Percentiles rank a stretch among this genome's conserved stretches.
These are phyloP conservation scores for Ceratobasidium sp. DNA, from an alignment of 1,284 basidiomycete genomes.

Conservation along the genomic window DNA sequence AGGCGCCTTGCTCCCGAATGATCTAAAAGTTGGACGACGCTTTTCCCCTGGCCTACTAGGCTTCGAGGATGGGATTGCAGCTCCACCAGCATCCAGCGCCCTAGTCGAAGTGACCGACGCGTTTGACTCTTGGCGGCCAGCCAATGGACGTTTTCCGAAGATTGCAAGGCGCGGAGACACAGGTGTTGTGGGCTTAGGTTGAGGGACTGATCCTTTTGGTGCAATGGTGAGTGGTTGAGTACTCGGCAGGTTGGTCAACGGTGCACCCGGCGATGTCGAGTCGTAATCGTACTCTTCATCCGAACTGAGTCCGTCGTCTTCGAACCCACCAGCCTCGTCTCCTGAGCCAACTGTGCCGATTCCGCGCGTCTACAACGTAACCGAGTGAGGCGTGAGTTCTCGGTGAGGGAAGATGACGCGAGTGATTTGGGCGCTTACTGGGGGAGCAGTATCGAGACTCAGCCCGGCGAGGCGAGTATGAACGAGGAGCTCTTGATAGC, in stretches of 20 bases:
- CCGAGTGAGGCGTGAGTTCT: conserved; percentile 1
- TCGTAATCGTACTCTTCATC: conserved; percentile 55
- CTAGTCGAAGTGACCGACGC: conserved; percentile 28
- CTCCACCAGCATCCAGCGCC: conserved; percentile 14
- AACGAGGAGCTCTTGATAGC: conserved; percentile 76
- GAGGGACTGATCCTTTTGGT: conserved; percentile 13
- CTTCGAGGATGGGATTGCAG: conserved; percentile 38
- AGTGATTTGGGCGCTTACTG: conserved; percentile 66
- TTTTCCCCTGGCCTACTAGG: conserved; percentile 45
- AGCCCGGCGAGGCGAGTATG: conserved; percentile 66
- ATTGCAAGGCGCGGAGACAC: conserved; percentile 46
- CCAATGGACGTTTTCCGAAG: conserved; percentile 27
- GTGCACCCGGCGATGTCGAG: conserved; percentile 27
- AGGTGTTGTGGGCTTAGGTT: conserved; percentile 33
- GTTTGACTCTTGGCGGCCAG: conserved; percentile 43
- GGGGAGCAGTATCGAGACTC: conserved; percentile 81
- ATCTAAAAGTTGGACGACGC: conserved; percentile 44
- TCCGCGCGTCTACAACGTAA: conserved; percentile 85
- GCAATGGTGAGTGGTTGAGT: conserved; percentile 13
- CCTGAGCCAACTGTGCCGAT: conserved; percentile 84
- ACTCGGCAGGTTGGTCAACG: conserved; percentile 33
- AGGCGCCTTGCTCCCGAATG: conserved; percentile 55
- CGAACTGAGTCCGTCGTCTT: conserved; percentile 81
- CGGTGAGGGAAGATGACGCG: neutral
- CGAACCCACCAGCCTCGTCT: conserved; percentile 69